phyloP scores from a whole-genome alignment of 306 rosid species.

The Vigna reflexopilosa region DNA sequence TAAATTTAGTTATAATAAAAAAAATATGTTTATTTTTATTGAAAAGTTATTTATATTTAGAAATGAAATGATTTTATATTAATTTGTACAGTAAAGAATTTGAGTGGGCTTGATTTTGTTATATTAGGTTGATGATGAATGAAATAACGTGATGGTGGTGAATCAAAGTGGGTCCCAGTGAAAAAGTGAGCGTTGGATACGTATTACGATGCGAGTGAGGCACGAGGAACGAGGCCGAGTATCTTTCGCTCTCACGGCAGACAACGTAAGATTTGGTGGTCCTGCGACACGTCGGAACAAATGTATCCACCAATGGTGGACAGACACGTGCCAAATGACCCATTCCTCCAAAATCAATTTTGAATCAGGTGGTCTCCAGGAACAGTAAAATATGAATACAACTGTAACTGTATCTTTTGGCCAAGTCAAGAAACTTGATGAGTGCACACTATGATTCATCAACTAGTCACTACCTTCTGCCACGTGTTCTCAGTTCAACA shows the following conservation, averaged over 20 bases:
- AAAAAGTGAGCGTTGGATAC: slow-evolving; percentile 25
- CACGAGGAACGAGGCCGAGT: neutral
- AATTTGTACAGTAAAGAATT: too few relatives aligned
- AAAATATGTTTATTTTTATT: too few relatives aligned
- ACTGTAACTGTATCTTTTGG: neutral
- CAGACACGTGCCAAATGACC: neutral
- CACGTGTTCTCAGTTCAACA: neutral
- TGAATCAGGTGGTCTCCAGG: slow-evolving; percentile 34
- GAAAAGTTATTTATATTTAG: too few relatives aligned
- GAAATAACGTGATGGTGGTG: neutral
- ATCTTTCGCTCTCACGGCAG: slow-evolving; percentile 16
- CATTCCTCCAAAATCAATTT: neutral
- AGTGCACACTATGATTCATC: neutral
- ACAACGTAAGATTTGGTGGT: slow-evolving; percentile 41
- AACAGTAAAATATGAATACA: neutral
- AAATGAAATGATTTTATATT: too few relatives aligned
- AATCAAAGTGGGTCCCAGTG: slow-evolving; percentile 6
- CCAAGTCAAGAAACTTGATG: slow-evolving; percentile 3
- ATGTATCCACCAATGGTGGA: rapidly evolving
- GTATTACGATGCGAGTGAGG: neutral
- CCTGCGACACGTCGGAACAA: neutral
- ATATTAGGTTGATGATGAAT: neutral
- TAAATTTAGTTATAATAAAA: too few relatives aligned
- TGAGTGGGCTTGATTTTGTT: neutral
- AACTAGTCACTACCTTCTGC: too few relatives aligned